Evolutionary conservation across 1,284 basidiomycete genomes (phyloP).

Genomic region (Sanguinoderma infundibulare): DNA sequence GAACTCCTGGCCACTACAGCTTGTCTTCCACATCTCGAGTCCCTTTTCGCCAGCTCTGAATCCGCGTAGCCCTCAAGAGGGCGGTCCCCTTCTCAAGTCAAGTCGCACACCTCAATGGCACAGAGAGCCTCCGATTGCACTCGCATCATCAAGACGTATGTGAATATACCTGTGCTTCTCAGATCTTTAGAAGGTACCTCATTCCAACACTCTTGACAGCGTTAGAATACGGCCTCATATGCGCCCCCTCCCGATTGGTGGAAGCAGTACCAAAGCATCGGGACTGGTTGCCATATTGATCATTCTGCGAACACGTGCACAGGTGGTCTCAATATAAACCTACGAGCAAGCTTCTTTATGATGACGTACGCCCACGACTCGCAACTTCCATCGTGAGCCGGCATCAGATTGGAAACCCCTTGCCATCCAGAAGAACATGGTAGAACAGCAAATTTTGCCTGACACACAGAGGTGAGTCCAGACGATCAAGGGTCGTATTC

Average conservation of each 20-base stretch:
- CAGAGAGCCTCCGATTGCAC: neutral
- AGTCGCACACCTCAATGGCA: no score
- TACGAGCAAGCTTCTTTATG: neutral
- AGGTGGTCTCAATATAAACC: neutral
- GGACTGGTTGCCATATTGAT: neutral
- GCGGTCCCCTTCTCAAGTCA: no score
- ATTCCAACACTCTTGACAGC: neutral
- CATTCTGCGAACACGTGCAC: neutral
- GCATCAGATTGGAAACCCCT: neutral
- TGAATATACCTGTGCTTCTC: neutral
- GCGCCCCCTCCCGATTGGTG: conserved; percentile 1
- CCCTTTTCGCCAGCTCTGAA: neutral
- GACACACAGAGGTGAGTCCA: neutral
- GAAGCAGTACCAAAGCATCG: neutral
- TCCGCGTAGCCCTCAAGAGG: no score
- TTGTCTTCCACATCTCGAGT: neutral
- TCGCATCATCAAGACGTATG: conserved; percentile 1
- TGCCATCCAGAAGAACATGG: neutral
- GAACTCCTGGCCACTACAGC: neutral
- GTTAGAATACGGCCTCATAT: neutral
- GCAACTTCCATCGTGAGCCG: neutral
- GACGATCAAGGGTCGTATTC: neutral
- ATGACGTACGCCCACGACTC: neutral
- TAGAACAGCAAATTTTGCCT: neutral
- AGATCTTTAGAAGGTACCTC: neutral